These are phyloP conservation scores for Conticribra guillardii DNA, from an alignment of 108 stramenopile genomes.

Conservation along the genomic window DNA sequence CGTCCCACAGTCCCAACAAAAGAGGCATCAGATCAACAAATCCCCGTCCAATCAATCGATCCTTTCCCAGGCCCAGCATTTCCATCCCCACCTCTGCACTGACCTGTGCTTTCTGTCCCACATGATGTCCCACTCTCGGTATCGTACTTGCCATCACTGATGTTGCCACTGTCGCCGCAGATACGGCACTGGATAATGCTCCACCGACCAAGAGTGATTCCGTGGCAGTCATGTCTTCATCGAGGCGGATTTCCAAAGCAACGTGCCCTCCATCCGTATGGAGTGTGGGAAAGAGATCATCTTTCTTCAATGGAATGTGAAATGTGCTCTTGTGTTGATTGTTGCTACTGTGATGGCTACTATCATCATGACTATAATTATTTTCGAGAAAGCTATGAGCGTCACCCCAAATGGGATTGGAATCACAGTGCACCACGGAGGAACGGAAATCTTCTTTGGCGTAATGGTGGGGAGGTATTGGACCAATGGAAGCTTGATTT, in stretches of 20 bases:
- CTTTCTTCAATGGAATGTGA: conserved; percentile 67
- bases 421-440: conserved; percentile 60
- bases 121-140: conserved; percentile 39
- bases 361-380: not conserved
- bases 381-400: not conserved
- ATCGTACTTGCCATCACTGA: conserved; percentile 58
- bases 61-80: conserved; percentile 39
- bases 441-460: conserved; percentile 46
- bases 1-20: conserved; percentile 59
- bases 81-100: conserved; percentile 19
- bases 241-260: conserved; percentile 58
- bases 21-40: conserved; percentile 70
- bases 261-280: conserved; percentile 53
- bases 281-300: conserved; percentile 53
- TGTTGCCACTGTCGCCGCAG: conserved; percentile 50
- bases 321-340: conserved; percentile 31
- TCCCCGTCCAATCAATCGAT: conserved; percentile 71
- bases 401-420: conserved; percentile 74
- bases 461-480: conserved; percentile 28
- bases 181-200: conserved; percentile 25
- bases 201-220: conserved; percentile 42
- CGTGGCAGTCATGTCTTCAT: conserved; percentile 61
- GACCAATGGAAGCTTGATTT: conserved; percentile 1
- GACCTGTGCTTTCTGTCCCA: conserved; percentile 23
- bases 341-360: not conserved